A percentile compares a stretch with the other conserved stretches of the same genome.
Evolutionary conservation across 805 yeast genomes (phyloP).

Genomic region (Saitoella complicata): DNA sequence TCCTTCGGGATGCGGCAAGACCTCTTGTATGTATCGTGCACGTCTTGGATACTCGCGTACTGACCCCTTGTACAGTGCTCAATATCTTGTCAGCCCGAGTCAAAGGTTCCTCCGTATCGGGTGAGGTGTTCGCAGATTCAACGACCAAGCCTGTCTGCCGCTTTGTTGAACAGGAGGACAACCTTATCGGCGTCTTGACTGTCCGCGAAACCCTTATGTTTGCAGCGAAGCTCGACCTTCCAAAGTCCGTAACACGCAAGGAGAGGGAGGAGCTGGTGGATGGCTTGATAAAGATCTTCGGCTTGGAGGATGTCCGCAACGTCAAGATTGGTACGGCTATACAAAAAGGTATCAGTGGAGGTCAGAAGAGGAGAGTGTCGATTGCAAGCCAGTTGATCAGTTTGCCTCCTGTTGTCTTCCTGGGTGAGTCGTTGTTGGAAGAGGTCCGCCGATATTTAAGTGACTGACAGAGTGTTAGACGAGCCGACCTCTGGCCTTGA

Average conservation of each 20-base stretch:
- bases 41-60: too few species aligned
- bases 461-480: slow-evolving; percentile 16
- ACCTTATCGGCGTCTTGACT: slow-evolving; percentile 27
- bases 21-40: slow-evolving; percentile 38
- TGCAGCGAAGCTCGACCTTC: slow-evolving; percentile 55
- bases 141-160: too few species aligned
- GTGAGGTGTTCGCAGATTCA: too few species aligned
- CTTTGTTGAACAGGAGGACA: too few species aligned
- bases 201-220: slow-evolving; percentile 60
- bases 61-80: too few species aligned
- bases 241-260: slow-evolving; percentile 24
- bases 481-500: slow-evolving; percentile 88
- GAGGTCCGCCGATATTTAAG: too few species aligned
- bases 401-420: slow-evolving; percentile 50
- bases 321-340: slow-evolving; percentile 48
- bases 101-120: too few species aligned
- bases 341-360: slow-evolving; percentile 54
- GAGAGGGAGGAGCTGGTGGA: slow-evolving; percentile 36
- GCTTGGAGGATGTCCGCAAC: slow-evolving; percentile 61
- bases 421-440: slow-evolving; percentile 23
- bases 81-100: too few species aligned
- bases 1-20: slow-evolving; percentile 68
- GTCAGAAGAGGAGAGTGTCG: slow-evolving; percentile 69
- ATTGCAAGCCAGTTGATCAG: slow-evolving; percentile 65
- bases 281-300: slow-evolving; percentile 46